Evolutionary conservation across 495 filamentous ascomycete genomes (phyloP).

Genomic region (Hypoxylon lienhwacheense): DNA sequence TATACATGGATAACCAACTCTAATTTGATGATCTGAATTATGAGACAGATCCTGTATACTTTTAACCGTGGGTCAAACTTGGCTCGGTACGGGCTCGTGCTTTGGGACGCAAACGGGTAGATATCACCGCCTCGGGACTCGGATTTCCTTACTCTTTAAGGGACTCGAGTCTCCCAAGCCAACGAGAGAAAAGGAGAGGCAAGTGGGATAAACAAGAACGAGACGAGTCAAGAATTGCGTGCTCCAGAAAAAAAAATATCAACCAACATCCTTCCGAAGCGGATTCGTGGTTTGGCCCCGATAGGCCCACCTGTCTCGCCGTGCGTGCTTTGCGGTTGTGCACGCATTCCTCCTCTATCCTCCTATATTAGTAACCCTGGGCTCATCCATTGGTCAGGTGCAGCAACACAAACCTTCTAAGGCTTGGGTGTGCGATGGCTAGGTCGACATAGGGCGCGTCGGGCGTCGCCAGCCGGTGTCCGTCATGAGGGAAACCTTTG

Average conservation of each 20-base stretch:
- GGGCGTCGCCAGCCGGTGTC: slow-evolving; percentile 17
- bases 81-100: slow-evolving; percentile 11
- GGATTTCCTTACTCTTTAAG: neutral
- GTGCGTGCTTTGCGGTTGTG: neutral
- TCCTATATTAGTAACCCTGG: no score
- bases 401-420: neutral
- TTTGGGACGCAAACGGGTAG: slow-evolving; percentile 13
- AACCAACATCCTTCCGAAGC: neutral
- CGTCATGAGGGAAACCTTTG: slow-evolving; percentile 8
- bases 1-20: neutral
- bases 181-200: neutral
- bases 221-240: neutral
- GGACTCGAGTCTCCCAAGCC: neutral
- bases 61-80: neutral
- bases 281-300: neutral
- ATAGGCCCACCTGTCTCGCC: slow-evolving; percentile 3
- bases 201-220: neutral
- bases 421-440: slow-evolving; percentile 4
- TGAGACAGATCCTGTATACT: neutral
- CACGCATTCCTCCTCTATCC: neutral
- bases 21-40: neutral
- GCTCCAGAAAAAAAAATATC: neutral
- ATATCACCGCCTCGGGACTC: slow-evolving; percentile 3
- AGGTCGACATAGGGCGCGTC: neutral
- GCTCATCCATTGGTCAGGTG: neutral